Evolutionary conservation across 176 grass and related monocot species (phyloP).

Genomic region (Hordeum vulgare): MorexV3_pseudomolecules_assembly NC_058523.1:385881111-385881610

Average conservation of each 20-base stretch:
- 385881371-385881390: neutral
- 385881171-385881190: slow-evolving; percentile 13
- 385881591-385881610: too few relatives aligned
- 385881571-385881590: too few relatives aligned
- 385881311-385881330: neutral
- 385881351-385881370: neutral
- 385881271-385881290: neutral
- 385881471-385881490: neutral
- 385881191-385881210: neutral
- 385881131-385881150: neutral
- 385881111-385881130: slow-evolving; percentile 70
- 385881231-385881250: too few relatives aligned
- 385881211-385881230: neutral
- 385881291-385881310: neutral
- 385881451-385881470: neutral
- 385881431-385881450: neutral
- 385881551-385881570: too few relatives aligned
- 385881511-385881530: too few relatives aligned
- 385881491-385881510: neutral
- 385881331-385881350: neutral
- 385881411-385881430: neutral
- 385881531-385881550: too few relatives aligned
- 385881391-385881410: neutral
- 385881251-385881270: neutral
- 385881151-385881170: slow-evolving; percentile 2